These are phyloP conservation scores for Epichloe sibirici DNA, from an alignment of 2,329 filamentous ascomycete species.

Conservation along the genomic window DNA sequence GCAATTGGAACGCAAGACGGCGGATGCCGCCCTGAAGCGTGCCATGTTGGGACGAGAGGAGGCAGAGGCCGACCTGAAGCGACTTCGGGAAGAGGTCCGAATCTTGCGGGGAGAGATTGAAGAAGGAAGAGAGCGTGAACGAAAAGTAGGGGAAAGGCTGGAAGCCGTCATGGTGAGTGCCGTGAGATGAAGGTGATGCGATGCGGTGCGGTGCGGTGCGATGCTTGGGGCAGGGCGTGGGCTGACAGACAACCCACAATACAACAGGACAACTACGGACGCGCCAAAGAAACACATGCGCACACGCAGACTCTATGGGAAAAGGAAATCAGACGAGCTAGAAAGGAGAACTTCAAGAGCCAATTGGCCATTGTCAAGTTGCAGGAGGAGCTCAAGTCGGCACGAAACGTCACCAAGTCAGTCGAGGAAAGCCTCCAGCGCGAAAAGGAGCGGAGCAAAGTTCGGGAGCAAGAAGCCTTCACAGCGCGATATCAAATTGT, in stretches of 20 bases:
- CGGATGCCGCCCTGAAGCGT: conserved; percentile 52
- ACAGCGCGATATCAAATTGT: conserved; percentile 53
- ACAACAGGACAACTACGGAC: conserved; percentile 54
- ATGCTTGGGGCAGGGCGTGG: no score
- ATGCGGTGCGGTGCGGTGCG: no score
- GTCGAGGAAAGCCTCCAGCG: conserved; percentile 47
- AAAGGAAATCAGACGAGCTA: conserved; percentile 56
- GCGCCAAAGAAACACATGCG: conserved; percentile 56
- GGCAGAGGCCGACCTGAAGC: conserved; percentile 55
- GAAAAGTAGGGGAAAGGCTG: conserved; percentile 52
- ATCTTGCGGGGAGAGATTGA: conserved; percentile 46
- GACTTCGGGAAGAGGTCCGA: conserved; percentile 48
- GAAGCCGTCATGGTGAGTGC: conserved; percentile 55
- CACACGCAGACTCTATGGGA: conserved; percentile 59
- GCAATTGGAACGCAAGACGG: conserved; percentile 50
- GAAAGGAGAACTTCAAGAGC: conserved; percentile 66
- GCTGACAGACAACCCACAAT: background rate
- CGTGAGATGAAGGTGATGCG: background rate
- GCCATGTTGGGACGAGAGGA: conserved; percentile 59
- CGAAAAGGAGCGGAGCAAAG: conserved; percentile 49
- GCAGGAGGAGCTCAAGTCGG: conserved; percentile 60
- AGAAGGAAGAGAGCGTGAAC: conserved; percentile 53
- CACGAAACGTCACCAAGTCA: conserved; percentile 40
- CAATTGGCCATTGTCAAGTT: conserved; percentile 56
- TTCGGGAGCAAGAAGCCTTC: conserved; percentile 58